Evolutionary conservation across 208 protist genomes (phyloP).

Genomic region (Porcisia hertigi): DNA sequence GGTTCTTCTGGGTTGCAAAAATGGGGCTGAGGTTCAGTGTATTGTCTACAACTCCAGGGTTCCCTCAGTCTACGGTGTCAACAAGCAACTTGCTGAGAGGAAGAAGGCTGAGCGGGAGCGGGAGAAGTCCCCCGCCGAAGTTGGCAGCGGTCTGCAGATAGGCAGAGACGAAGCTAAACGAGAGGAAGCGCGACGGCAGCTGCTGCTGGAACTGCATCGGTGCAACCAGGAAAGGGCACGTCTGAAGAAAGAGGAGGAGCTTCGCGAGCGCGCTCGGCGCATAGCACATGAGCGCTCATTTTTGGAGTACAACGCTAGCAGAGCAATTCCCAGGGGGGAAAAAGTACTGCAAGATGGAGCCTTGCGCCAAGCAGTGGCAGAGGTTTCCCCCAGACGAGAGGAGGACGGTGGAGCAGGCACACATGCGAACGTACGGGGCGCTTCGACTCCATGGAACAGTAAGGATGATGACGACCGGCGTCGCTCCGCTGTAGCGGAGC

Average conservation of each 20-base stretch:
- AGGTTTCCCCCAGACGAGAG: slow-evolving; percentile 2
- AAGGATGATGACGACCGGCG: slow-evolving; percentile 26
- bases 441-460: neutral
- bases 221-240: slow-evolving; percentile 61
- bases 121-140: neutral
- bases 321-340: slow-evolving; percentile 16
- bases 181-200: slow-evolving; percentile 28
- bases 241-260: slow-evolving; percentile 44
- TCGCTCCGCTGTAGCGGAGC: slow-evolving; percentile 2
- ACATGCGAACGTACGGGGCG: neutral
- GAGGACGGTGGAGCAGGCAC: neutral
- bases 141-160: slow-evolving; percentile 2
- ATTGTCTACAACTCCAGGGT: slow-evolving; percentile 71
- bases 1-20: slow-evolving; percentile 43
- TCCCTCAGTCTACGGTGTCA: slow-evolving; percentile 63
- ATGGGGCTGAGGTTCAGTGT: slow-evolving; percentile 48
- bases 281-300: slow-evolving; percentile 18
- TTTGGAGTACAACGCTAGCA: slow-evolving; percentile 19
- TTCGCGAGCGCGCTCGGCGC: slow-evolving; percentile 15
- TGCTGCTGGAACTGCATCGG: slow-evolving; percentile 46
- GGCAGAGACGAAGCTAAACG: slow-evolving; percentile 18
- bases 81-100: slow-evolving; percentile 62
- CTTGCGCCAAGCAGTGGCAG: slow-evolving; percentile 16
- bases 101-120: slow-evolving; percentile 21
- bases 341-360: slow-evolving; percentile 20